A percentile compares a stretch with the other conserved stretches of the same genome.
phyloP scores from a whole-genome alignment of 78 protist genomes.

The Planoprotostelium fungivorum region DNA sequence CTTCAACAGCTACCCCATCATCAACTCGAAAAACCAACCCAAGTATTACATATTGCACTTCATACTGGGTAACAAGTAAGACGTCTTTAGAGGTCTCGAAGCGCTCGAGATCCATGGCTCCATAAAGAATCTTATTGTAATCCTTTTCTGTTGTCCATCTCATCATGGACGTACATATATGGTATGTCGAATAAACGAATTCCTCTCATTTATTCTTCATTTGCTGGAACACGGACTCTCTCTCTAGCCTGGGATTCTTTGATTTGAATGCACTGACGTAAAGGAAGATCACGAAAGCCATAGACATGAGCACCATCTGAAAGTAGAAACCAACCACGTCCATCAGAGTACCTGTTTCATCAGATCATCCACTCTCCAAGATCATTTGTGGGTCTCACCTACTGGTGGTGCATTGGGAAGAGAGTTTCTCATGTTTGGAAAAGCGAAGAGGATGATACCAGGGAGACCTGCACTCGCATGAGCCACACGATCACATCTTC shows the following conservation, averaged over 20 bases:
- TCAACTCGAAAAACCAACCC: neutral
- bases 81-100: too few relatives aligned
- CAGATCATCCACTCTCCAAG: neutral
- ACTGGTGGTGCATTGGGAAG: neutral
- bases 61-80: too few relatives aligned
- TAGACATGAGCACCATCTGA: neutral
- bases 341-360: neutral
- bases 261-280: neutral
- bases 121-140: too few relatives aligned
- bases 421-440: conserved; percentile 1
- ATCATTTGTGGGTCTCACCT: neutral
- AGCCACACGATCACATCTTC: neutral
- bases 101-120: too few relatives aligned
- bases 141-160: too few relatives aligned
- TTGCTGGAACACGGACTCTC: too few relatives aligned
- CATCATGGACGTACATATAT: too few relatives aligned
- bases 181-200: too few relatives aligned
- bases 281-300: neutral
- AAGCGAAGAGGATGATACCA: neutral
- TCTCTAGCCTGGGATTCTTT: too few relatives aligned
- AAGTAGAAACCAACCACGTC: neutral
- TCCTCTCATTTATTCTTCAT: too few relatives aligned
- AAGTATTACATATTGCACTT: neutral
- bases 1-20: neutral
- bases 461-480: neutral